Base-by-base conservation (phyloP, 192 early-diverging fungal species). In the Backusella psychrophila region DNA sequence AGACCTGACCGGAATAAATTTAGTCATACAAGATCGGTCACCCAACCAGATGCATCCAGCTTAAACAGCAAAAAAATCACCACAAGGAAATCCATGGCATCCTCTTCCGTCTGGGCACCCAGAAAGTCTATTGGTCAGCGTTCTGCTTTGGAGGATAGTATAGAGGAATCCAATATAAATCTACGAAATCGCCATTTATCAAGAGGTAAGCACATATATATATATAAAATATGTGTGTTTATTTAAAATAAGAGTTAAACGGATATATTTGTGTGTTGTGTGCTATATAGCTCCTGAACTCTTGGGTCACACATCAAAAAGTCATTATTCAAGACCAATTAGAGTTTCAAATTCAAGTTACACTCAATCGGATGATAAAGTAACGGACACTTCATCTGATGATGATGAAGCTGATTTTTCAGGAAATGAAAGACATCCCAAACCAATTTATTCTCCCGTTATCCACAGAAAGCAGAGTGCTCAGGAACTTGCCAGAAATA, bases 301-400 rank as follows among this genome's bases (percentile, higher is more conserved):
- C 26, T 63, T 63, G 26, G 56, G 56, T 63, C 23, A 63, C 56
- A 63, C 56, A 63, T 23, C 56, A 63, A 63, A 63, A 63, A 63
- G 56, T 63, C 56, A 63, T 63, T 63, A 63, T 63, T 63, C 56
- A 63, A 63, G 56, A 63, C 56, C 56, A 63, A 63, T 29, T 63
- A 63, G 56, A 63, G 56, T 63, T 63, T 63, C 56, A 63, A 59
- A 3, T 29, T 26, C 56, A 59, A 63, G 56, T 63, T 63, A 63
- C 56, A 63, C 56, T 29, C 56, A 63, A 63, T 63, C 56, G 56
- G 56, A 63, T 63, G 56, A 63, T 63, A 63, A 63, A 63, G 56
- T 63, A 63, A 29, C 56, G 56, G 56, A 63, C 12, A 63, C 56
- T 63, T 63, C 23, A 15, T 63, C 56, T 63, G 56, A 63, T 63